Evolutionary conservation across 108 stramenopile species (phyloP).

Genomic region (Nitzschia putrida): DNA sequence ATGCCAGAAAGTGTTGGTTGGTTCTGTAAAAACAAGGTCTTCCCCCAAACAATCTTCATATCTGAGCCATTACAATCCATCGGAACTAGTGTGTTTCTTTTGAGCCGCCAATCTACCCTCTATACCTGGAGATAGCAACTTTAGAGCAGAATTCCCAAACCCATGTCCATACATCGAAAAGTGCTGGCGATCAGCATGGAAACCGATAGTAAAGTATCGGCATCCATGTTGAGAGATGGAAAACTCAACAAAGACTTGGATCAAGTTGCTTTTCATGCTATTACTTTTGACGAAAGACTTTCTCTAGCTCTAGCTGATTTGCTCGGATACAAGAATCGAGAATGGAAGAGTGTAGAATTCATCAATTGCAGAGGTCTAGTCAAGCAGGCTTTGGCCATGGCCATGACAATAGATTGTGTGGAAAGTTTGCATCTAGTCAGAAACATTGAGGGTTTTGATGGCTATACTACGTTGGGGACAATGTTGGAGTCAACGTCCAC

Average conservation of each 20-base stretch:
- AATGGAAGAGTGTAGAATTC: conserved; percentile 6
- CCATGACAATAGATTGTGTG: conserved; percentile 5
- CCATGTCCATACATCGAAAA: conserved; percentile 10
- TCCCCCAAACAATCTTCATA: too few relatives aligned
- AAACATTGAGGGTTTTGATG: conserved; percentile 7
- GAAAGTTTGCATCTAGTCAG: conserved; percentile 12
- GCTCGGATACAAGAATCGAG: conserved; percentile 3
- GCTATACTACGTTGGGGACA: neutral
- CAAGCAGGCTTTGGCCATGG: conserved; percentile 2
- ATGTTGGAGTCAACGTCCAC: neutral
- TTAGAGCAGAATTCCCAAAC: too few relatives aligned
- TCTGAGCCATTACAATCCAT: too few relatives aligned
- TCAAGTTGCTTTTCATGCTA: conserved; percentile 5
- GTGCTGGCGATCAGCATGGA: conserved; percentile 2
- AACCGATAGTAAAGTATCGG: neutral
- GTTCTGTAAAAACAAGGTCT: too few relatives aligned
- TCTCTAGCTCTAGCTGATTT: neutral
- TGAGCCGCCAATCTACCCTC: too few relatives aligned
- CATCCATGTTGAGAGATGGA: neutral
- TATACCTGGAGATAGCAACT: too few relatives aligned
- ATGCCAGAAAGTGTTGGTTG: too few relatives aligned
- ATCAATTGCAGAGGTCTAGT: conserved; percentile 11
- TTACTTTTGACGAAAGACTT: conserved; percentile 4
- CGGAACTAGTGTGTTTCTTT: too few relatives aligned
- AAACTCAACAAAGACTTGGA: neutral